Percentiles rank a stretch among this genome's conserved stretches.
Evolutionary conservation across 345 rosid genomes (phyloP).

Genomic region (Aurinia saxatilis): DNA sequence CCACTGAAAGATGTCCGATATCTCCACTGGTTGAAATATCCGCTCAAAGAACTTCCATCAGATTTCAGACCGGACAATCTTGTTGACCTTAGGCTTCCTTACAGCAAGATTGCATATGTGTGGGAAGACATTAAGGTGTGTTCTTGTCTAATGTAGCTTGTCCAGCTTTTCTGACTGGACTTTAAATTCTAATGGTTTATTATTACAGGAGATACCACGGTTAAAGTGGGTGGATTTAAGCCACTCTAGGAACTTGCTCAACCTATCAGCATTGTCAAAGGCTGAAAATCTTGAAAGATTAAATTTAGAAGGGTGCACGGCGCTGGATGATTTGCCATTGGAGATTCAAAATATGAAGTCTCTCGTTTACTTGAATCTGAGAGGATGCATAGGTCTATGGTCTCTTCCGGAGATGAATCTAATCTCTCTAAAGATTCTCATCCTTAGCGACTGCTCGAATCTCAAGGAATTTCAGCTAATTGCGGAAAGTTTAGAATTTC

Average conservation of each 20-base stretch:
- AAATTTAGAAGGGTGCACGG: conserved; percentile 16
- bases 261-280: conserved; percentile 16
- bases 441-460: conserved; percentile 12
- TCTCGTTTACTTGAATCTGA: conserved; percentile 9
- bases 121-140: conserved; percentile 17
- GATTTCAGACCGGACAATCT: not conserved
- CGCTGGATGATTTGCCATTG: not conserved
- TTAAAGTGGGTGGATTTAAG: conserved; percentile 19
- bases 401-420: not conserved
- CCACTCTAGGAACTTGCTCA: not conserved
- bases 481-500: not conserved
- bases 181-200: too few relatives aligned
- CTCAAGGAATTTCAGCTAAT: conserved; percentile 9
- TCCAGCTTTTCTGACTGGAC: too few relatives aligned
- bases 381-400: conserved; percentile 9
- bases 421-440: not conserved
- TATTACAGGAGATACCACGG: conserved; percentile 3
- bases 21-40: conserved; percentile 17
- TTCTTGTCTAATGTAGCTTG: too few relatives aligned
- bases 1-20: conserved; percentile 9
- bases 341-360: not conserved
- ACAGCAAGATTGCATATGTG: conserved; percentile 12
- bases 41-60: conserved; percentile 14
- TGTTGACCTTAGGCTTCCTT: conserved; percentile 3
- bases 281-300: conserved; percentile 18